Evolutionary conservation across 768 basidiomycete genomes (phyloP), one percentile per base, ranked within the genome.

Genomic region (Pseudohyphozyma bogoriensis): DNA sequence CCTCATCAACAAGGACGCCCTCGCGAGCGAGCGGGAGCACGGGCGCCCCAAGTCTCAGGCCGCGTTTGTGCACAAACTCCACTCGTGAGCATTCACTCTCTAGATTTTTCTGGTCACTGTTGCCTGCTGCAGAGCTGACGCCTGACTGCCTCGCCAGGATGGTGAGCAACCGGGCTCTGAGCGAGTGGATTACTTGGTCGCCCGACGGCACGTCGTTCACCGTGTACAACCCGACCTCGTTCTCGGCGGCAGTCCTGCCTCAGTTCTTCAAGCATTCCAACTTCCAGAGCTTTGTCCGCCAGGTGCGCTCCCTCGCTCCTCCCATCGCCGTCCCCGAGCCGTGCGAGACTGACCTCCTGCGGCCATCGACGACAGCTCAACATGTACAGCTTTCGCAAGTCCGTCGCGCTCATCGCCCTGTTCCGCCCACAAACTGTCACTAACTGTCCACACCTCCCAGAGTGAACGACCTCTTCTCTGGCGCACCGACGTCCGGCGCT

Each of bases 371-470:
- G 47, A n/a, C 57, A 58, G 36, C 78, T 91, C 28, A 90, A 91
- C 78, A 91, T 89, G 73, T 90, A 90, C 70, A 87, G 89, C 74
- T 90, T 90, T 68, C 87, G 88, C 78, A 91, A 90, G 57, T 50
- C 2, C 36, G 60, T 28, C n/a, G 13, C 26, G 37, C 39, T 55
- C 56, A 47, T 55, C 2, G 18, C 20, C 18, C 47, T 32, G 3
- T 1, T 4, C 8, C 44, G 8, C 44, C 4, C 22, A 22, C 44
- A n/a, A 46, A n/a, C 24, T n/a, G n/a, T n/a, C n/a, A n/a, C n/a
- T n/a, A 11, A 45, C 24, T 28, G 24, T 15, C 24, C 6, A 15
- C 28, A 16, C 8, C 45, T 7, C 5, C 28, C 47, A 49, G 47
- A 31, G 47, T 49, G 5, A 24, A 49, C 29, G 16, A 49, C n/a